These are phyloP conservation scores for Flaveria floridana DNA, from an alignment of 140 eudicot genomes.

Conservation along the genomic window DNA sequence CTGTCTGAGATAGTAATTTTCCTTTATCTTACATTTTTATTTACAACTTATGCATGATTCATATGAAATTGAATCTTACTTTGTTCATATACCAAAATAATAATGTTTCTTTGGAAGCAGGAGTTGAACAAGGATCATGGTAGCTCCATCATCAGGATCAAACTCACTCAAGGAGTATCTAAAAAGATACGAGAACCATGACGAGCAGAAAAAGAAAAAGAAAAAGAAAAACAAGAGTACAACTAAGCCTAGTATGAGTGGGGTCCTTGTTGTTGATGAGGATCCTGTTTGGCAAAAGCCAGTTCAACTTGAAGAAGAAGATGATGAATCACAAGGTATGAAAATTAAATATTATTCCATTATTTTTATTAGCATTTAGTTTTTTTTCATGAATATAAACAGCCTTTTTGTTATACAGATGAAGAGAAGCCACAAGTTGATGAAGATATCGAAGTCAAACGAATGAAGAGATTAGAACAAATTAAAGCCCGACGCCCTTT, in stretches of 20 bases:
- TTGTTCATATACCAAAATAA: background rate
- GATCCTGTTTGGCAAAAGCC: slow-evolving; percentile 98
- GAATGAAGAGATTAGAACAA: slow-evolving; percentile 83
- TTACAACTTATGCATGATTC: background rate
- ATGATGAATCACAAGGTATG: slow-evolving; percentile 76
- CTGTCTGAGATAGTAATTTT: too few species aligned
- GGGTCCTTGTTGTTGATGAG: slow-evolving; percentile 77
- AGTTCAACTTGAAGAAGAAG: slow-evolving; percentile 59
- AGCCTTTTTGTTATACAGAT: slow-evolving; percentile 39
- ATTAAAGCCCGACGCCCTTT: slow-evolving; percentile 58
- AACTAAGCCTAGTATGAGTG: slow-evolving; percentile 45
- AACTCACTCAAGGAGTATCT: slow-evolving; percentile 80
- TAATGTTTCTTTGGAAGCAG: slow-evolving; percentile 27
- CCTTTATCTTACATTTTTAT: too few species aligned
- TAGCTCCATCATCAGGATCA: slow-evolving; percentile 50
- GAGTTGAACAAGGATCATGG: slow-evolving; percentile 40
- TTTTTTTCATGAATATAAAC: background rate
- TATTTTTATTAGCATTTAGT: background rate
- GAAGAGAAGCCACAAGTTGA: slow-evolving; percentile 88
- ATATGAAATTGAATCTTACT: slow-evolving; percentile 7
- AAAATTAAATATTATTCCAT: background rate
- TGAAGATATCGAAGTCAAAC: slow-evolving; percentile 88
- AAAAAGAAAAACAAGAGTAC: slow-evolving; percentile 57
- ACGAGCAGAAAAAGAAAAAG: slow-evolving; percentile 53
- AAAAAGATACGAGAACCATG: slow-evolving; percentile 64